A percentile compares a stretch with the other conserved stretches of the same genome.
phyloP scores from a whole-genome alignment of 192 early-diverging fungal species.

The Gaertneriomyces sp. region DNA sequence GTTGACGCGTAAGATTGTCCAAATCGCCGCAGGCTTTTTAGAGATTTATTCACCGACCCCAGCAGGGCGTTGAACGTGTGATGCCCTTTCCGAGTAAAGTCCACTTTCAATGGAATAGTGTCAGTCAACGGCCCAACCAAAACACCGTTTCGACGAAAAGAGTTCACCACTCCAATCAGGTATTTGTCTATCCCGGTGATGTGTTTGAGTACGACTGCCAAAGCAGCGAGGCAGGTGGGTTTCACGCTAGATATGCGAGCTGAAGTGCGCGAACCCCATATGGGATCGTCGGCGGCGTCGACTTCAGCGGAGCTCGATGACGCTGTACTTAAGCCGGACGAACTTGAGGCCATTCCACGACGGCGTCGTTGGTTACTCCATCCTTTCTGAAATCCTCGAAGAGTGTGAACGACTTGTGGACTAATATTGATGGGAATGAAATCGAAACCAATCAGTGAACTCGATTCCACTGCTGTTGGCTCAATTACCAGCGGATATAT shows the following conservation, averaged over 20 bases:
- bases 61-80: slow-evolving; percentile 43
- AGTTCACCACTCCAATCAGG: slow-evolving; percentile 39
- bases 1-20: slow-evolving; percentile 30
- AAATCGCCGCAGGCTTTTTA: slow-evolving; percentile 26
- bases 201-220: slow-evolving; percentile 50
- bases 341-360: background rate
- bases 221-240: slow-evolving; percentile 41
- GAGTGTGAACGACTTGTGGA: slow-evolving; percentile 27
- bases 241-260: slow-evolving; percentile 2
- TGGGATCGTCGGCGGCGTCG: background rate
- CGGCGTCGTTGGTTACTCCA: background rate
- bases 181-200: slow-evolving; percentile 48
- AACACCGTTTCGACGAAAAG: slow-evolving; percentile 37
- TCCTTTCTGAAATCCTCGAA: slow-evolving; percentile 32
- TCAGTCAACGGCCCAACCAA: slow-evolving; percentile 48
- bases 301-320: background rate
- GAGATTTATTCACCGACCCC: slow-evolving; percentile 15
- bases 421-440: slow-evolving; percentile 31
- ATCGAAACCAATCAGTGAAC: no score
- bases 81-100: slow-evolving; percentile 42
- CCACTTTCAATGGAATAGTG: slow-evolving; percentile 45
- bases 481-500: no score
- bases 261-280: slow-evolving; percentile 9
- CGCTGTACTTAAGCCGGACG: background rate
- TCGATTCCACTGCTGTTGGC: no score